A percentile compares a stretch with the other conserved stretches of the same genome.
Conservation (phyloP, 176 grass and related monocot species). For the Carex parvula region DNA sequence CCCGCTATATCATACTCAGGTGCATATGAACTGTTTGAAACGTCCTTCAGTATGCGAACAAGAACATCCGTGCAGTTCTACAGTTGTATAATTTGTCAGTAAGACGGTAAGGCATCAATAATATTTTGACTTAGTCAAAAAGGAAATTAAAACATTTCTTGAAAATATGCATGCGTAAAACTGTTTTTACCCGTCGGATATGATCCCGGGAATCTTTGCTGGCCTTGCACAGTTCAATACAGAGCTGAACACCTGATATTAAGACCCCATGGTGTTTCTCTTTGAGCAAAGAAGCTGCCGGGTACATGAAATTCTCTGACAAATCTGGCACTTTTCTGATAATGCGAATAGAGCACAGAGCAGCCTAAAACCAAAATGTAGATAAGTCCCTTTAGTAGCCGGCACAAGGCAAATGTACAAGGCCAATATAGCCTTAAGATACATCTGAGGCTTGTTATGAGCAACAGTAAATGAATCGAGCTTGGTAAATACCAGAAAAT, state of each 20-base stretch:
- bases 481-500: neutral
- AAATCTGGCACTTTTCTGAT: slow-evolving; percentile 95
- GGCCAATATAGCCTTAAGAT: neutral
- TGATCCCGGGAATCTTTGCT: slow-evolving; percentile 73
- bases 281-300: slow-evolving; percentile 74
- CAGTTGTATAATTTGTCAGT: slow-evolving; percentile 27
- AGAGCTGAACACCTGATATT: slow-evolving; percentile 87
- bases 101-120: neutral
- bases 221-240: slow-evolving; percentile 90
- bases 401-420: neutral
- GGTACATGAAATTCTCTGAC: slow-evolving; percentile 77
- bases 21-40: slow-evolving; percentile 96
- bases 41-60: slow-evolving; percentile 83
- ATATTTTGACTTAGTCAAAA: slow-evolving; percentile 11
- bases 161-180: slow-evolving; percentile 1
- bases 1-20: slow-evolving; percentile 95
- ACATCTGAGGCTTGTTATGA: neutral
- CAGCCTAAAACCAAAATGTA: slow-evolving; percentile 49
- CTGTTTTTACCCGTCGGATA: slow-evolving; percentile 78
- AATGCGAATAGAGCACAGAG: slow-evolving; percentile 90
- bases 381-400: neutral
- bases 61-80: slow-evolving; percentile 81
- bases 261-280: slow-evolving; percentile 97
- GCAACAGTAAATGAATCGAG: neutral
- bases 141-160: neutral